Evolutionary conservation across 306 rosid species (phyloP).

Genomic region (Cicer yamashitae): DNA sequence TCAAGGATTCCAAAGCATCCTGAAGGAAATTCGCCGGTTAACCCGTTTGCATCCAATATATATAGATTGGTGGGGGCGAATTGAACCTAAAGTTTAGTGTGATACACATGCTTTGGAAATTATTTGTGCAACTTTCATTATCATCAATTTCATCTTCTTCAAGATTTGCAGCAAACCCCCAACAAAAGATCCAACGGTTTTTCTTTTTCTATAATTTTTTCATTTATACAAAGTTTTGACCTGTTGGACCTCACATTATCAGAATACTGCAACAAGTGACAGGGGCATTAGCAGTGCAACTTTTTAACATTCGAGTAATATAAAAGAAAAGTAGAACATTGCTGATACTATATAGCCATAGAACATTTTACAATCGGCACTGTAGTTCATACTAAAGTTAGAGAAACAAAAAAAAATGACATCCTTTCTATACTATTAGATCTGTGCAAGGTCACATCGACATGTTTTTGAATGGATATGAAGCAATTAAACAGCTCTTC

Average conservation of each 20-base stretch:
- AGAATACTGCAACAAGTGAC: slow-evolving; percentile 59
- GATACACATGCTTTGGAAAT: too few relatives aligned
- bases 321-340: neutral
- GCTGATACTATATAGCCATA: neutral
- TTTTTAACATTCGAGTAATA: neutral
- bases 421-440: neutral
- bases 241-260: slow-evolving; percentile 48
- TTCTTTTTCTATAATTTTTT: too few relatives aligned
- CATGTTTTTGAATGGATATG: slow-evolving; percentile 13
- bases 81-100: too few relatives aligned
- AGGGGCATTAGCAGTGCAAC: slow-evolving; percentile 35
- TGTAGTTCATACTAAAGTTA: neutral
- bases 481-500: slow-evolving; percentile 11
- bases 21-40: too few relatives aligned
- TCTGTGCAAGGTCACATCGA: neutral
- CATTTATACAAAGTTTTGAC: slow-evolving; percentile 24
- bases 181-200: too few relatives aligned
- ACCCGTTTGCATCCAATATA: too few relatives aligned
- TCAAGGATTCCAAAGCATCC: too few relatives aligned
- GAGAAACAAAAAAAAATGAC: slow-evolving; percentile 13
- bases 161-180: too few relatives aligned
- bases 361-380: neutral
- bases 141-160: too few relatives aligned
- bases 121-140: too few relatives aligned
- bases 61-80: too few relatives aligned